phyloP scores from a whole-genome alignment of 2,329 filamentous ascomycete species.

The Colletotrichum abscissum region DNA sequence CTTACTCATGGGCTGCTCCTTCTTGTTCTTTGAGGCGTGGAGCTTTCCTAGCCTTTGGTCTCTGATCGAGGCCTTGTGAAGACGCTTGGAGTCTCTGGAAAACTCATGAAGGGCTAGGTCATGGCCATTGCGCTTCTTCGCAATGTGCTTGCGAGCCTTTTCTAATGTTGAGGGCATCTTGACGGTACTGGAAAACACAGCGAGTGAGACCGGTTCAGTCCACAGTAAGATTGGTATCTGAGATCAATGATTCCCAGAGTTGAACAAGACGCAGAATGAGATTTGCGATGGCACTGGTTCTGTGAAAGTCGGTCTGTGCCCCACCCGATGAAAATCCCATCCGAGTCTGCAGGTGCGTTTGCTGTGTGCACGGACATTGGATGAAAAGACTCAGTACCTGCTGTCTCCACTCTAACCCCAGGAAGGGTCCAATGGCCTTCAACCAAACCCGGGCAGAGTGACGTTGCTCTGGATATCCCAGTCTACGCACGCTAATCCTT shows the following conservation, averaged over 20 bases:
- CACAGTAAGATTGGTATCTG: not conserved
- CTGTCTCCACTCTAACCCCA: not conserved
- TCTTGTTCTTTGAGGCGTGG: constrained; percentile 75
- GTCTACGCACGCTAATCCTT: constrained; percentile 2
- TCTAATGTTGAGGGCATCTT: constrained; percentile 81
- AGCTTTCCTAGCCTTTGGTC: constrained; percentile 86
- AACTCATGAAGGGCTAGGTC: constrained; percentile 85
- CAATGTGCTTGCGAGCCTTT: constrained; percentile 90
- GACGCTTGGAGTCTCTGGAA: constrained; percentile 84
- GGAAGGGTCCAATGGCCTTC: constrained; percentile 25
- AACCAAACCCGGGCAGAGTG: constrained; percentile 6
- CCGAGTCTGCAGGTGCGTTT: not conserved
- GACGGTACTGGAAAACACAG: constrained; percentile 3
- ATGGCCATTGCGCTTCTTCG: constrained; percentile 84
- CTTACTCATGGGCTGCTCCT: constrained; percentile 79
- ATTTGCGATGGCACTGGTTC: constrained; percentile 8
- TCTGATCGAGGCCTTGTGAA: constrained; percentile 82
- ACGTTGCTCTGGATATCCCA: constrained; percentile 33
- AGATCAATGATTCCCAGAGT: not conserved
- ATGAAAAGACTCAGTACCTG: not conserved
- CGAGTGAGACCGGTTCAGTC: not conserved
- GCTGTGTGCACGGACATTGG: not conserved
- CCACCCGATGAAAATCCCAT: constrained; percentile 35
- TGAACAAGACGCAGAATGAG: constrained; percentile 10
- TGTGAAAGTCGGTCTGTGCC: constrained; percentile 21